Conservation (phyloP, 352 stramenopile species). For the Phytopythium chamaehyphon region DNA sequence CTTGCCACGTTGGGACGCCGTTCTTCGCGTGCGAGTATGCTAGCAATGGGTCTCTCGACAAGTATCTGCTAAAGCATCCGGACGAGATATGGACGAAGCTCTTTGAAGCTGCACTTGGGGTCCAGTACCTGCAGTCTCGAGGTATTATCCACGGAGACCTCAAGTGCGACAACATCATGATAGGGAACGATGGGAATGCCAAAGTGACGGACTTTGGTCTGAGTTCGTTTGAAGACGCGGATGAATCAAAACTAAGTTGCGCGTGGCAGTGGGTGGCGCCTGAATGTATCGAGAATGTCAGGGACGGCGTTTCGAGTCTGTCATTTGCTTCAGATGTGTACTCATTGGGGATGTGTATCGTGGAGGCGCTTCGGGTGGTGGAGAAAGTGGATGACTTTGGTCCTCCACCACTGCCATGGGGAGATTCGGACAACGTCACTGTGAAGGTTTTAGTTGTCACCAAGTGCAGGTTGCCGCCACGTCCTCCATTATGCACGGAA, state of each 20-base stretch:
- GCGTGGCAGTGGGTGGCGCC: slow-evolving; percentile 15
- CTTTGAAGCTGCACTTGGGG: slow-evolving; percentile 25
- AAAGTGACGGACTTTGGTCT: slow-evolving; percentile 16
- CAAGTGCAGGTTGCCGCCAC: background rate
- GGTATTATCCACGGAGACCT: slow-evolving; percentile 70
- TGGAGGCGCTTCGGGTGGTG: slow-evolving; percentile 2
- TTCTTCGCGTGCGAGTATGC: slow-evolving; percentile 16
- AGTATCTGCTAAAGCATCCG: slow-evolving; percentile 5
- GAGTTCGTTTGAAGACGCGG: slow-evolving; percentile 4
- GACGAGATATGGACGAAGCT: slow-evolving; percentile 13
- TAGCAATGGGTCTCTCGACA: slow-evolving; percentile 6
- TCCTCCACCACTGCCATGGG: slow-evolving; percentile 2
- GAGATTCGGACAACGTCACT: background rate
- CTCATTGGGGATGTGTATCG: slow-evolving; percentile 21
- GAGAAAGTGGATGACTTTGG: background rate
- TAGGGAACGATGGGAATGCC: slow-evolving; percentile 11
- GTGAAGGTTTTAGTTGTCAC: background rate
- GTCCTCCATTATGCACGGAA: background rate
- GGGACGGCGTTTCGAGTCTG: too few relatives aligned
- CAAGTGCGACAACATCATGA: slow-evolving; percentile 41
- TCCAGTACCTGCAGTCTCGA: slow-evolving; percentile 43
- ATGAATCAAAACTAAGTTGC: background rate
- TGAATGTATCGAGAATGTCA: slow-evolving; percentile 7
- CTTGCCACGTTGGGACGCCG: slow-evolving; percentile 8
- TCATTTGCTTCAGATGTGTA: slow-evolving; percentile 15